Evolutionary conservation across 495 filamentous ascomycete genomes (phyloP).

Genomic region (Aspergillus nidulans): DNA sequence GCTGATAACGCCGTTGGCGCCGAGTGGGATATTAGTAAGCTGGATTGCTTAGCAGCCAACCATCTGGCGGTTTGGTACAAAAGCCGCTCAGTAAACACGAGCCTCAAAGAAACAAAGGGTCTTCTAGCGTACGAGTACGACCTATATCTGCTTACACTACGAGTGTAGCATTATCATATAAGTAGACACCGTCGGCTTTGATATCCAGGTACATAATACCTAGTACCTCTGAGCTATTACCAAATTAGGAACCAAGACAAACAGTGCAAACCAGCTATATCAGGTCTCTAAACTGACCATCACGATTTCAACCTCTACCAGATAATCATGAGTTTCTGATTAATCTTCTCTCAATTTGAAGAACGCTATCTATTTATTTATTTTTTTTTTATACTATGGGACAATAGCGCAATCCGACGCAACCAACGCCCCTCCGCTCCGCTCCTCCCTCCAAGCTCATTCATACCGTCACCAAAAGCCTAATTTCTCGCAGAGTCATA

Average conservation of each 20-base stretch:
- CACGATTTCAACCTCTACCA: neutral
- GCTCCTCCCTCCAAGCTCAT: neutral
- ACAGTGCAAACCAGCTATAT: conserved; percentile 14
- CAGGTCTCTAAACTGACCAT: neutral
- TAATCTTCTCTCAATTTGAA: neutral
- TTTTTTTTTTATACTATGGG: neutral
- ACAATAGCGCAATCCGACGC: neutral
- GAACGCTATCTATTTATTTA: neutral
- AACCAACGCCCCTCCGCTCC: neutral
- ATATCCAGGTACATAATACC: too few species aligned
- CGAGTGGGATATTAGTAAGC: neutral
- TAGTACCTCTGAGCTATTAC: neutral
- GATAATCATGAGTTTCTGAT: neutral
- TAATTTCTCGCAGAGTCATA: neutral
- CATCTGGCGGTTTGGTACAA: too few species aligned
- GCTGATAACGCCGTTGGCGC: conserved; percentile 9
- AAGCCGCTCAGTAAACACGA: too few species aligned
- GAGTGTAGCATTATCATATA: too few species aligned
- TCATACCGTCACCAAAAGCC: neutral
- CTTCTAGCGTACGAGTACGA: too few species aligned
- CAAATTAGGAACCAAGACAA: neutral
- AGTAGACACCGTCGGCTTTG: too few species aligned
- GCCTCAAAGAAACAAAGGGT: too few species aligned
- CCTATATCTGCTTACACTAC: too few species aligned
- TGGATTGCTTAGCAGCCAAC: neutral